Base-by-base conservation (phyloP, 768 basidiomycete genomes). In the Tulasnella sp. region DNA sequence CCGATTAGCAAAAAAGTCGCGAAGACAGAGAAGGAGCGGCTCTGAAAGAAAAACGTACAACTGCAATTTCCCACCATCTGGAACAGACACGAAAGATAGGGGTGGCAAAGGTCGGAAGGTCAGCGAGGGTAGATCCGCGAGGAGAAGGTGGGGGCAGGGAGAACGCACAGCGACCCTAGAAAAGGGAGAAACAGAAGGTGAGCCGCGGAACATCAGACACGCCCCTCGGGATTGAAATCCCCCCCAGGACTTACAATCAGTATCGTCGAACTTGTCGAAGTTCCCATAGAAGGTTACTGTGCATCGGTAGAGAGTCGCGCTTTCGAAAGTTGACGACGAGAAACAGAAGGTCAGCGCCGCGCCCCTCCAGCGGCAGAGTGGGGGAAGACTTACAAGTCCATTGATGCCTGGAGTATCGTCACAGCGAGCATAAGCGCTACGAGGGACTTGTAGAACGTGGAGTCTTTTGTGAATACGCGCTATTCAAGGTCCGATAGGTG, bases 241-340 rank as follows among this genome's bases (percentile, higher is more conserved):
- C 4, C 58, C 16, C 2, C 12, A 10, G 2, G 31, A 19, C 75
- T 42, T 48, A 75, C 76, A 77, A 44, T 77, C 76, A 34, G 52
- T 36, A 34, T 62, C 62, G 76, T 77, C 76, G 76, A 77, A 77
- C 52, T 77, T 58, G 56, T 77, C 62, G 34, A 77, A 77, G 40
- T 77, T 71, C 16, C 76, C 76, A 40, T 77, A 77, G 18, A 38
- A 77, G 27, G 27, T 21, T 10, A 77, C 76, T 3, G 75, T 18
- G 34, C 44, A 48, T 4, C 75, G 39, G 24, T 75, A 75, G n/a
- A 75, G 44, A 9, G 27, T 44, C 16, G 3, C 56, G 39, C 44
- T 75, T 42, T 34, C 21, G 12, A n/a, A n/a, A 68, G 12, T 6
- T 34, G 62, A 27, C 6, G 31, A 34, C 5, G 9, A 27, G 19